Evolutionary conservation across 2,329 filamentous ascomycete genomes (phyloP).

Genomic region (Alternaria alternata): DNA sequence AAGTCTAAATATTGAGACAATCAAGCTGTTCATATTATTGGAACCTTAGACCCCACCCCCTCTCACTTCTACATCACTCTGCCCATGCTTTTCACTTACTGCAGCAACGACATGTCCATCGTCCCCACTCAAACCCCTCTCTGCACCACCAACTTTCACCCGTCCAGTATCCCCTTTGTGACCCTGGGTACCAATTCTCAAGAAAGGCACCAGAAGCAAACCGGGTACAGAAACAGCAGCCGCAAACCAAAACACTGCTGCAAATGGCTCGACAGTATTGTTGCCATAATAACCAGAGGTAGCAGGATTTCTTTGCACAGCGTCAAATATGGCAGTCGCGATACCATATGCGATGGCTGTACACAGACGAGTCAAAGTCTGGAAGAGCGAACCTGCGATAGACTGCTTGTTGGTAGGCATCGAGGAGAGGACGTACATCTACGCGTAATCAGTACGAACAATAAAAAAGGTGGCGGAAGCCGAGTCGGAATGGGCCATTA

Average conservation of each 20-base stretch:
- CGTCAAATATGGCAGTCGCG: slow-evolving; percentile 67
- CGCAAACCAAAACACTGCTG: slow-evolving; percentile 61
- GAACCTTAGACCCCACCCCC: background rate
- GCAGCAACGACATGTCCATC: slow-evolving; percentile 10
- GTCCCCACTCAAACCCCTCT: slow-evolving; percentile 6
- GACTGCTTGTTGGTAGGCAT: slow-evolving; percentile 70
- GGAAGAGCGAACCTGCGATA: slow-evolving; percentile 72
- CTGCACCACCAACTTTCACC: slow-evolving; percentile 10
- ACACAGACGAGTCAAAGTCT: slow-evolving; percentile 69
- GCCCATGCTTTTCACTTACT: background rate
- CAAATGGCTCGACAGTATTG: slow-evolving; percentile 60
- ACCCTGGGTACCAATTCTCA: slow-evolving; percentile 64
- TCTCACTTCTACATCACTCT: background rate
- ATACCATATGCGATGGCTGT: slow-evolving; percentile 68
- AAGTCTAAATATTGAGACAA: background rate
- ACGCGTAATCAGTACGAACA: background rate
- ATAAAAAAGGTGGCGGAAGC: background rate
- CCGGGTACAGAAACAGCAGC: slow-evolving; percentile 56
- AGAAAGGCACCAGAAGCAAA: slow-evolving; percentile 60
- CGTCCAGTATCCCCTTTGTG: slow-evolving; percentile 43
- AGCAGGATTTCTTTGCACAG: slow-evolving; percentile 44
- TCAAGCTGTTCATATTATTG: background rate
- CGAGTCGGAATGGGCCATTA: background rate
- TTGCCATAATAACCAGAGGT: slow-evolving; percentile 52
- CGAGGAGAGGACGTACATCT: slow-evolving; percentile 75